phyloP scores from a whole-genome alignment of 768 basidiomycete species.

The Lactifluus echinatus region DNA sequence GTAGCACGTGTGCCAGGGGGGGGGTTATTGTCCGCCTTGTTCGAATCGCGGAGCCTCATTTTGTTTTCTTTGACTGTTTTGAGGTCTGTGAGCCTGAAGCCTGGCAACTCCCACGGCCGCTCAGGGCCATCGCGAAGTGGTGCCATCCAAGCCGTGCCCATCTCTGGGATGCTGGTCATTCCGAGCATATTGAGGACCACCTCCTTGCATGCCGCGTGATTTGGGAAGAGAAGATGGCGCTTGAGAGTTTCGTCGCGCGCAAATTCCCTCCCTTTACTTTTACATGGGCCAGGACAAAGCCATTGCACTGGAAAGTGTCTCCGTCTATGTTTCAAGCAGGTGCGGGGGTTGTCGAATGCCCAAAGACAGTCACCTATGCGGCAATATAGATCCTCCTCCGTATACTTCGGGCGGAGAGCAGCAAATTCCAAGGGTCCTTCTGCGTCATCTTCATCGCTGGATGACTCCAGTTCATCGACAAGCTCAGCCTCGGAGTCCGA shows the following conservation, averaged over 20 bases:
- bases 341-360: not conserved
- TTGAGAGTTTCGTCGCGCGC: not conserved
- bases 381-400: slow-evolving; percentile 4
- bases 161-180: not conserved
- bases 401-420: not conserved
- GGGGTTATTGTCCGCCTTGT: not conserved
- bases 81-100: slow-evolving; percentile 3
- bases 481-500: not conserved
- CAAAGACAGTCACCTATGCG: not conserved
- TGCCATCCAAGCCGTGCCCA: not conserved
- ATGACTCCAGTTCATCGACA: not conserved
- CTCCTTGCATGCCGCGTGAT: not conserved
- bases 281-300: not conserved
- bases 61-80: slow-evolving; percentile 1
- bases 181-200: not conserved
- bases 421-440: not conserved
- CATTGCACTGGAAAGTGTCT: not conserved
- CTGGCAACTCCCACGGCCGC: slow-evolving; percentile 4
- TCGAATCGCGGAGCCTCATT: not conserved
- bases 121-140: slow-evolving; percentile 11
- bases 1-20: too few relatives aligned
- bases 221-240: not conserved
- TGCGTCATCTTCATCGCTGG: not conserved
- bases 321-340: not conserved
- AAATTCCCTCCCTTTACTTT: not conserved